Evolutionary conservation across 164 flowering plant genomes (phyloP), one percentile per base, ranked within the genome.

Genomic region (Vitis amurensis): DNA sequence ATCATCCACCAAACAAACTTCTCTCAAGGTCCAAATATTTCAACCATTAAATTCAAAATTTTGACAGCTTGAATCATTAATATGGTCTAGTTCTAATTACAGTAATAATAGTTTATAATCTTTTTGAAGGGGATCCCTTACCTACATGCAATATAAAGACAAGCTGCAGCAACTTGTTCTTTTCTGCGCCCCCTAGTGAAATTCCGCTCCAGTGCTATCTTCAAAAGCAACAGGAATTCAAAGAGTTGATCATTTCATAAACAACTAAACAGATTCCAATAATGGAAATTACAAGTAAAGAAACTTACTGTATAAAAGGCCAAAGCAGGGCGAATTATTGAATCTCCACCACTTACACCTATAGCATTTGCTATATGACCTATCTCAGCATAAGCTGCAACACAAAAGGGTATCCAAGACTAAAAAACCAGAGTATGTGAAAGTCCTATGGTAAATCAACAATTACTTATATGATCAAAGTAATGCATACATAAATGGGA

Each of bases 131-230:
- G 9, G 19, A 48, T 23, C 64, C 47, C 87, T 85, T 74, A 93
- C 98, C 97, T 85, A 71, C 94, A 95, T 16, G 91, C 88, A 78
- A 90, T 84, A 63, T 95, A 93, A 67, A 93, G 91, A 68, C 98
- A 93, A 44, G 93, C 78, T 76, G 97, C 99, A 48, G 82, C 87
- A 62, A 95, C 98, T 59, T 75, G 90, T 29, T 82, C 83, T 47
- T 82, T 75, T 71, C 83, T 89, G 51, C 98, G 94, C 29, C 98
- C 97, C 78, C 85, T 85, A 1, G 97, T 92, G 76, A 93, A 93
- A 78, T 80, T 84, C 47, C 84, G 73, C 63, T 91, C 93, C 64
- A 87, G 78, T 9, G 96, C 98, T 72, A 91, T 81, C 98, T 91
- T 79, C 79, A 82, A 63, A 75, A 68, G 63, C 13, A 58, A 67